Conservation (phyloP, 2,329 filamentous ascomycete genomes). For the Colletotrichum cuscutae region DNA sequence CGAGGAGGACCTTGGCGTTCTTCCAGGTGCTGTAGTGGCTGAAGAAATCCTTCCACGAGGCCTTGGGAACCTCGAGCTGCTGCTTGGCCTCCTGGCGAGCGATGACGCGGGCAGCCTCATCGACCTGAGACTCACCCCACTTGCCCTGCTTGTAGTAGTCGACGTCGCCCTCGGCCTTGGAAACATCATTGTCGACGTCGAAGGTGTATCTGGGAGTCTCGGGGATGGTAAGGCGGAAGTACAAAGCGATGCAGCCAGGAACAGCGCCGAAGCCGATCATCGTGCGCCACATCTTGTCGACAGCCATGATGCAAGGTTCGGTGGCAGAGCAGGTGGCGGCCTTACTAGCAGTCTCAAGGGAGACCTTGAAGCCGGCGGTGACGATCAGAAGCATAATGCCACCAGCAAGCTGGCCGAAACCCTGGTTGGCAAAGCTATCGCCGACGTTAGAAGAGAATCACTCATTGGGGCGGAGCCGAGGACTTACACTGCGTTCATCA, state of each 20-base stretch:
- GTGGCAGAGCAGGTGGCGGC: conserved; percentile 64
- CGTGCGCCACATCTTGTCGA: conserved; percentile 74
- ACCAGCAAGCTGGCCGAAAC: conserved; percentile 73
- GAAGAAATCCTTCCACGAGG: conserved; percentile 77
- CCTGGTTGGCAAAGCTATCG: conserved; percentile 71
- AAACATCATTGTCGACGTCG: conserved; percentile 79
- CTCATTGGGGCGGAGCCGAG: not conserved
- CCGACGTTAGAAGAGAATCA: not conserved
- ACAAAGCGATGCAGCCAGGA: conserved; percentile 78
- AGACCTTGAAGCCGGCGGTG: conserved; percentile 75
- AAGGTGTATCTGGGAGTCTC: conserved; percentile 92
- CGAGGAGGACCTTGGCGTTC: conserved; percentile 77
- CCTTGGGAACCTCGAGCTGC: conserved; percentile 73
- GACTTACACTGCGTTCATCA: conserved; percentile 67
- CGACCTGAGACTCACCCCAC: conserved; percentile 66
- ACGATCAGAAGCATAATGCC: conserved; percentile 78
- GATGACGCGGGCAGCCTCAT: conserved; percentile 73
- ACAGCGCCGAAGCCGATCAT: conserved; percentile 73
- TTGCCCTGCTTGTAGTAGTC: conserved; percentile 78
- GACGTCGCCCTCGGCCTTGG: conserved; percentile 78
- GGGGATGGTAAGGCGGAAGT: conserved; percentile 81
- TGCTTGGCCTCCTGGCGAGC: conserved; percentile 63
- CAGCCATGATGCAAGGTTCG: conserved; percentile 57
- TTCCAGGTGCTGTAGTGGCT: conserved; percentile 76
- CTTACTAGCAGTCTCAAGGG: conserved; percentile 62